Evolutionary conservation across 108 stramenopile species (phyloP), one percentile per base, ranked within the genome.

Genomic region (Nitzschia sp.): DNA sequence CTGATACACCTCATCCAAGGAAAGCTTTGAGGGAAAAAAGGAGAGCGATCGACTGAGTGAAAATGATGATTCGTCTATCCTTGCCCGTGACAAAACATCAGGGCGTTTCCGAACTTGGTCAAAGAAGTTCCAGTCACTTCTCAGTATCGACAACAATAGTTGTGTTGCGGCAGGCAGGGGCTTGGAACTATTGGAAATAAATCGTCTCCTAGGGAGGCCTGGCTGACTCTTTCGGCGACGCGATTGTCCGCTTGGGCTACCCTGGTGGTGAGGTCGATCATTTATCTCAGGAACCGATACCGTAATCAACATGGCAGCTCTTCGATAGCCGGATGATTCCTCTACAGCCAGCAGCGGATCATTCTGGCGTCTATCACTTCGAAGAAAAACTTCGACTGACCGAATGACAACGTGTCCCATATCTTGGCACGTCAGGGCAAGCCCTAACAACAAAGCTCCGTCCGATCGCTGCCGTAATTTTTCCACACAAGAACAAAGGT

Each of bases 91-190:
- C n/a, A n/a, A n/a, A n/a, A n/a, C n/a, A n/a, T n/a, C 3, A 60
- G 46, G 34, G 4, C 28, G 13, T 66, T 38, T n/a, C 16, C n/a
- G n/a, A 36, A 36, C 59, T 0, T 46, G 27, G 53, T 84, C 79
- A 6, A 87, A 63, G 33, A 62, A 63, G 8, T 58, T 69, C 85
- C 85, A 88, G 63, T 91, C 90, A 54, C 87, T 86, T 47, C 82
- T 46, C 25, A 91, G 73, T 1, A 88, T 72, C 2, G 82, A 72
- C 21, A 86, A 52, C 9, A 91, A n/a, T 16, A 91, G 64, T 61
- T 85, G 85, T 27, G 66, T 60, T 2, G 75, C 68, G 9, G 83
- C 16, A 0, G 81, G 84, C 15, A 86, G 67, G 0, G 50, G 29
- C 32, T 58, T 68, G 28, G 32, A 25, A 38, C 58, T 46, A 22